phyloP scores from a whole-genome alignment of 805 yeast genomes.

The Torulaspora delbrueckii region DNA sequence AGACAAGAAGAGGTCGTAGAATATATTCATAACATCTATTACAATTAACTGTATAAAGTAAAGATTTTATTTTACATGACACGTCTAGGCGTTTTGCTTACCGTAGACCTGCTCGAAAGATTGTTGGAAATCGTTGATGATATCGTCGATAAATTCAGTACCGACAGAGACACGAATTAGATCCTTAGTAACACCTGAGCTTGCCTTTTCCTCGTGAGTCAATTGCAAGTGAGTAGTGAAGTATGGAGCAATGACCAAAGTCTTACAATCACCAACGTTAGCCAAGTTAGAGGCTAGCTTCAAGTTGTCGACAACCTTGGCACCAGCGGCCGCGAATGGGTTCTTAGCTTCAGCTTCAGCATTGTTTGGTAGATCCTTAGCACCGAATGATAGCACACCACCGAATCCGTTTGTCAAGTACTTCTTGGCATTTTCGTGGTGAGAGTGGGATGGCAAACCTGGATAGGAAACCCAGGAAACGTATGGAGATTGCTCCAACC shows the following conservation, averaged over 20 bases:
- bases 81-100: slow-evolving; percentile 19
- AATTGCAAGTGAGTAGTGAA: slow-evolving; percentile 95
- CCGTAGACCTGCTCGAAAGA: slow-evolving; percentile 63
- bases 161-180: slow-evolving; percentile 87
- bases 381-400: slow-evolving; percentile 85
- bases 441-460: slow-evolving; percentile 72
- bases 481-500: slow-evolving; percentile 63
- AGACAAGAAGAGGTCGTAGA: neutral
- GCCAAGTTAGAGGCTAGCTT: slow-evolving; percentile 89
- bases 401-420: slow-evolving; percentile 79
- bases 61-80: neutral
- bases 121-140: slow-evolving; percentile 83
- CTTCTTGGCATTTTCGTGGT: slow-evolving; percentile 78
- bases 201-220: slow-evolving; percentile 68
- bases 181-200: slow-evolving; percentile 85
- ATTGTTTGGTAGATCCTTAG: slow-evolving; percentile 48
- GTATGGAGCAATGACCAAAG: slow-evolving; percentile 93
- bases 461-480: slow-evolving; percentile 91
- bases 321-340: slow-evolving; percentile 72
- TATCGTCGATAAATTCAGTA: slow-evolving; percentile 85
- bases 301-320: slow-evolving; percentile 76
- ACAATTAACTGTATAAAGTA: neutral
- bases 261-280: slow-evolving; percentile 94
- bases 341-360: slow-evolving; percentile 43
- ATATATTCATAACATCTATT: neutral